Percentiles rank a stretch among this genome's conserved stretches.
These are phyloP conservation scores for Gloeostereum incarnatum DNA, from an alignment of 768 basidiomycete genomes.

Conservation along the genomic window DNA sequence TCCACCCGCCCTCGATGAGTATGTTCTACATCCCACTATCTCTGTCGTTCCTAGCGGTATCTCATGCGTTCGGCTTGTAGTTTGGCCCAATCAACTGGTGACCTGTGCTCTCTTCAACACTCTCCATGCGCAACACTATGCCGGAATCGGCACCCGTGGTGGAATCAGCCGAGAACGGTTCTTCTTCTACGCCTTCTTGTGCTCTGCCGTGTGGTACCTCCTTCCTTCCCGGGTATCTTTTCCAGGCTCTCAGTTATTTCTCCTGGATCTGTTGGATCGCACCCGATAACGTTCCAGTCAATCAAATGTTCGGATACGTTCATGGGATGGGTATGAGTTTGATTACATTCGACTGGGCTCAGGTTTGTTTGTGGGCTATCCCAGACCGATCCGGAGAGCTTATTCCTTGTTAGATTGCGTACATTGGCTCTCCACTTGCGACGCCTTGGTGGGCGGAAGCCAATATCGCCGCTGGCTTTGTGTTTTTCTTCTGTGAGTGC, in stretches of 20 bases:
- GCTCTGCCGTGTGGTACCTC: constrained; percentile 54
- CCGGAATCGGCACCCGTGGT: constrained; percentile 53
- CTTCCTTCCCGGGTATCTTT: constrained; percentile 71
- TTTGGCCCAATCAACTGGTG: constrained; percentile 74
- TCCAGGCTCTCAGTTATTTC: constrained; percentile 55
- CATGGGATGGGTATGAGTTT: constrained; percentile 56
- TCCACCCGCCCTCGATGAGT: constrained; percentile 54
- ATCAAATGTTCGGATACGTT: constrained; percentile 51
- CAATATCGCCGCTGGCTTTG: constrained; percentile 53
- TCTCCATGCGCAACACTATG: constrained; percentile 62
- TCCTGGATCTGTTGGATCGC: constrained; percentile 60
- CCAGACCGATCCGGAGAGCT: too few species aligned
- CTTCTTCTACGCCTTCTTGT: constrained; percentile 57
- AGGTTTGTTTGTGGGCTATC: too few species aligned
- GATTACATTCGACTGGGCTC: constrained; percentile 80
- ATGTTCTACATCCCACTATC: too few species aligned
- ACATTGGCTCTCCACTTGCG: constrained; percentile 62
- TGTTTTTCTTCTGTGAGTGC: constrained; percentile 55
- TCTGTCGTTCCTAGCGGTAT: too few species aligned
- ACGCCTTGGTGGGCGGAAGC: constrained; percentile 82
- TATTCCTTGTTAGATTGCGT: constrained; percentile 53
- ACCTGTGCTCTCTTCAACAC: constrained; percentile 71
- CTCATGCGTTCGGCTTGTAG: too few species aligned
- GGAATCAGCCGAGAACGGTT: constrained; percentile 72
- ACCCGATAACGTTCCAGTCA: constrained; percentile 59